Evolutionary conservation across 352 stramenopile genomes (phyloP).

Genomic region (Phytopythium delawarense): DNA sequence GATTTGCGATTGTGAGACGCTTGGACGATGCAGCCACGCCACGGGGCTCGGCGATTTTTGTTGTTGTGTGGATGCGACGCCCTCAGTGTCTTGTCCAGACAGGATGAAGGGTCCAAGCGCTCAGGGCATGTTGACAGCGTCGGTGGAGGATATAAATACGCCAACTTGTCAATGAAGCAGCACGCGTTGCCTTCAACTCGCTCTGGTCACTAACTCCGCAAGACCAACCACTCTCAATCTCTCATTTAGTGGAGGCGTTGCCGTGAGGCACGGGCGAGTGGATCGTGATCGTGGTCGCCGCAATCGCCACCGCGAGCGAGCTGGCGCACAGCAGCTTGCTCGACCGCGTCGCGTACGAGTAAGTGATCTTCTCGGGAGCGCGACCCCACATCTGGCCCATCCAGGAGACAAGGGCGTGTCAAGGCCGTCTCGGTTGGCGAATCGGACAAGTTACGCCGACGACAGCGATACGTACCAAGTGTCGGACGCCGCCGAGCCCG

Average conservation of each 20-base stretch:
- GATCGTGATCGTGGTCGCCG: slow-evolving; percentile 45
- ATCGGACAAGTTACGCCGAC: not conserved
- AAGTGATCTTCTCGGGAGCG: slow-evolving; percentile 86
- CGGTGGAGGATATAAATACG: not conserved
- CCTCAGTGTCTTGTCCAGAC: not conserved
- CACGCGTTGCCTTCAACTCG: not conserved
- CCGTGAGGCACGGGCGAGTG: slow-evolving; percentile 15
- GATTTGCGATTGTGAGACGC: not conserved
- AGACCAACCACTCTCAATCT: no score
- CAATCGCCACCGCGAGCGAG: slow-evolving; percentile 40
- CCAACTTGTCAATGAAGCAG: not conserved
- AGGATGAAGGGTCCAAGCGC: not conserved
- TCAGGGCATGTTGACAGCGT: not conserved
- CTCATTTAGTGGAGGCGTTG: not conserved
- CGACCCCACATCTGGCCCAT: slow-evolving; percentile 64
- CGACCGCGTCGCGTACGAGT: slow-evolving; percentile 36
- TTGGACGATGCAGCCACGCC: not conserved
- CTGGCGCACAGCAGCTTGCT: slow-evolving; percentile 52
- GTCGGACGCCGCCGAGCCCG: slow-evolving; percentile 83
- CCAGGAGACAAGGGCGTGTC: not conserved
- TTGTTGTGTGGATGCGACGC: not conserved
- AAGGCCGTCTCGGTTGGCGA: not conserved
- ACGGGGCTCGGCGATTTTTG: not conserved
- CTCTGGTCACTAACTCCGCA: no score
- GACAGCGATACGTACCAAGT: slow-evolving; percentile 48